phyloP scores from a whole-genome alignment of 2,329 filamentous ascomycete species.

The Ustulina deusta region DNA sequence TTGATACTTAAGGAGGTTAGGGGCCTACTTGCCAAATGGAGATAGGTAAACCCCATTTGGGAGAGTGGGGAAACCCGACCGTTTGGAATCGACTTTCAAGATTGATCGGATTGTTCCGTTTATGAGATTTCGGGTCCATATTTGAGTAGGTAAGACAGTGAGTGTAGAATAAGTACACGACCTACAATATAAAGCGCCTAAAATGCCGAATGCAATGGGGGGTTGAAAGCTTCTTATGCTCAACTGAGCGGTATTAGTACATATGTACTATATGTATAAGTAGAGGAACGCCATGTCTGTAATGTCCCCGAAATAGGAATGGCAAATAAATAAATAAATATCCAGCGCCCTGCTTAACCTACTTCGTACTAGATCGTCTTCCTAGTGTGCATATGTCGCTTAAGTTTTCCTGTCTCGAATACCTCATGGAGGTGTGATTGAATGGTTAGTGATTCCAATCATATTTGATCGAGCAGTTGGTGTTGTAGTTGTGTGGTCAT shows the following conservation, averaged over 20 bases:
- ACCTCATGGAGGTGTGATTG: conserved; percentile 1
- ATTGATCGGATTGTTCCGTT: not conserved
- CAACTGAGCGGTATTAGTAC: not conserved
- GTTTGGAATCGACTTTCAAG: not conserved
- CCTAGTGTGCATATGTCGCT: conserved; percentile 14
- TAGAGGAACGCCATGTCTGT: conserved; percentile 2
- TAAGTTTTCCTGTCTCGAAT: conserved; percentile 28
- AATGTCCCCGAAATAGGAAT: not conserved
- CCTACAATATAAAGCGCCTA: too few relatives aligned
- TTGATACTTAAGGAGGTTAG: not conserved
- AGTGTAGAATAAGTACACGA: too few relatives aligned
- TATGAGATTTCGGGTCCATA: not conserved
- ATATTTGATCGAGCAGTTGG: too few relatives aligned
- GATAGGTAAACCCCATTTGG: not conserved
- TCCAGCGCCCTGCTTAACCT: not conserved
- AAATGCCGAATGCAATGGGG: not conserved
- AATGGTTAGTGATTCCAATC: not conserved
- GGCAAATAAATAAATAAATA: not conserved
- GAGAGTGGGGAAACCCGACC: not conserved
- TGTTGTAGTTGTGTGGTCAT: too few relatives aligned
- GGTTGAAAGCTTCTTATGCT: not conserved
- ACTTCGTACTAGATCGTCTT: not conserved
- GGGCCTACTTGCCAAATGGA: not conserved
- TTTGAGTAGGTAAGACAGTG: not conserved
- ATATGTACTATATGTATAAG: too few relatives aligned